Base-by-base conservation (phyloP, 257 asterid species). In the Leonotis leonurus region DNA sequence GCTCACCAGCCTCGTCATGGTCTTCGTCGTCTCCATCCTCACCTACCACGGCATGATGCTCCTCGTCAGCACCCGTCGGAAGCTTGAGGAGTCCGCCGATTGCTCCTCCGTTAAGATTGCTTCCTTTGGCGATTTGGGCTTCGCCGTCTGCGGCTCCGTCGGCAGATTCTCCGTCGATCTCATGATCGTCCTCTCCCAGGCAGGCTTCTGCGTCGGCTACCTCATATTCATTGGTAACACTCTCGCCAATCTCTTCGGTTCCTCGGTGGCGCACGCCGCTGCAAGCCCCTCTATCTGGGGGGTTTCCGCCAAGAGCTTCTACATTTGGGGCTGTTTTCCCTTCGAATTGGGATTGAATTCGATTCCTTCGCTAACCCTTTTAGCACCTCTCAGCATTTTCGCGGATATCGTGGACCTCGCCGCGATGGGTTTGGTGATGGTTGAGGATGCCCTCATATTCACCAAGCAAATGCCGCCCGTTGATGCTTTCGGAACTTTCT, bases 21-120 rank as follows among this genome's bases (percentile, higher is more conserved):
- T 91, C 6, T 77, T 86, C 74, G 33, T 46, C 3, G 95, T 91
- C 25, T 86, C 93, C 35, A 71, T 67, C 9, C 79, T 88, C 46
- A 88, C 98, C 65, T 88, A 81, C 69, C 73, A 79, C 54, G 85
- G 96, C 10, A 91, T 91, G 96, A 79, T 88, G 92, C 85, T 88
- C 56, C 75, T 88, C 39, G 76, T 91, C 58, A 50, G 65, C 8
- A 75, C 94, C 12, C 80, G 96, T 60, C 74, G 68, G 13, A 78
- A 56, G 70, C 67, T 91, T 8, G 90, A 83, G 72, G 80, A 62
- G 0, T 65, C 78, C 58, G 60, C 85, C 9, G 70, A 30, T 27
- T 33, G 54, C 18, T 74, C 73, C 60, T 56, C 64, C 33, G 41
- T 69, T 2, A 83, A 72, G 58, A 75, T 86, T 37, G 20, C 85